Base-by-base conservation (phyloP, 1,284 basidiomycete species). In the Sutorius eximius region DNA sequence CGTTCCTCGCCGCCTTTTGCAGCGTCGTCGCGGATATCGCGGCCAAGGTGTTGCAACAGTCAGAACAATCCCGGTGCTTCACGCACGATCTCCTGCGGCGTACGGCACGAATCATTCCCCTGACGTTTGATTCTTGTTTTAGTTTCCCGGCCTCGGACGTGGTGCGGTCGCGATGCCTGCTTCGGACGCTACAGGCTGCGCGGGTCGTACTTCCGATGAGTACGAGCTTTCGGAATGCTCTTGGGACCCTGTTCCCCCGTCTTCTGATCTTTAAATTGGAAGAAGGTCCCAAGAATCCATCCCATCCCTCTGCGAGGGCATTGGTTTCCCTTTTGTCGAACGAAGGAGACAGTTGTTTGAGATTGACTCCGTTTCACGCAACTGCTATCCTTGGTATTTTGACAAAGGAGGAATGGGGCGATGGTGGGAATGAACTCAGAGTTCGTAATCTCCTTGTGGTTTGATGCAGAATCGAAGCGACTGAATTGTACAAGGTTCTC, bases 51-150 rank as follows among this genome's bases (percentile, higher is more conserved):
- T 59, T 85, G 44, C 69, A 66, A 38, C 75, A 76, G 0, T 64
- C 75, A 1, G 61, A 77, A 15, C 70, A 73, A 34, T 76, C 73
- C 9, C 75, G 78, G 32, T 78, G 77, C 68, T 80, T 83, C 52
- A 69, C 84, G 5, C 63, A 66, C 15, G 81, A 85, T 57, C 58
- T 82, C 42, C 60, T 75, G 32, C 75, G 75, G 30, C 71, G 70
- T 30, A 65, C 75, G 3, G 67, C 75, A 10, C 75, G 76, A 44
- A 61, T 75, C 7, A 59, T 74, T n/a, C 68, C 73, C 30, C 63
- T 69, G 36, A 66, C 74, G n/a, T 80, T 83, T 57, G 69, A 82
- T 47, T 76, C 74, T 57, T 77, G 77, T 56, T 61, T 79, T 40
- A 80, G 67, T 37, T 80, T 75, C 59, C 58, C 67, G 5, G 72